A percentile compares a stretch with the other conserved stretches of the same genome.
These are phyloP conservation scores for Eucalyptus rudis DNA, from an alignment of 345 rosid genomes.

Conservation along the genomic window DNA sequence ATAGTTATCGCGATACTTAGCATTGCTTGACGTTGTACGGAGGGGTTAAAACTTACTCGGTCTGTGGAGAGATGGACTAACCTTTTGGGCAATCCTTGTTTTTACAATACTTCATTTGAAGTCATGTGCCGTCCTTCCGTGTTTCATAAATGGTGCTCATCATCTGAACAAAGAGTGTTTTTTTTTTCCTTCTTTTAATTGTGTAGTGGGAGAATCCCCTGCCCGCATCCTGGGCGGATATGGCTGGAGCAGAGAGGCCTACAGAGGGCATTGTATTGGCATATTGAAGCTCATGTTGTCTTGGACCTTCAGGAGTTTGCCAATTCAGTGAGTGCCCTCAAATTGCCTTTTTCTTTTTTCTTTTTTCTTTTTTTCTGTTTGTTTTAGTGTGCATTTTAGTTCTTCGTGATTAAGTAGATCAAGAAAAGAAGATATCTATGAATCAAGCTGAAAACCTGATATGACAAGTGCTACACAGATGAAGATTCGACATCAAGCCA, in stretches of 20 bases:
- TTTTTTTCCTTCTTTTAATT: neutral
- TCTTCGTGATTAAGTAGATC: neutral
- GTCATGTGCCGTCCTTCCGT: neutral
- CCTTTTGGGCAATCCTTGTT: neutral
- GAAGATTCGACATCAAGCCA: neutral
- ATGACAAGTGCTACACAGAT: neutral
- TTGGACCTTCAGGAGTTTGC: slow-evolving; percentile 75
- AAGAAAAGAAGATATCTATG: neutral
- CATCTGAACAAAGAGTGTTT: neutral
- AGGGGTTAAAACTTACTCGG: neutral
- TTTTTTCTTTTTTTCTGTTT: neutral
- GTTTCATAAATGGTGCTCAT: neutral
- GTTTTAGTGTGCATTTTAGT: neutral
- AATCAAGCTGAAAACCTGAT: neutral
- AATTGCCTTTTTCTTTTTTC: neutral
- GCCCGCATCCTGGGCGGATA: slow-evolving; percentile 90
- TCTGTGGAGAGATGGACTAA: neutral
- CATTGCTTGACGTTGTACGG: neutral
- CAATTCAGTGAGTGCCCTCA: slow-evolving; percentile 33
- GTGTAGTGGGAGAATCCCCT: slow-evolving; percentile 72
- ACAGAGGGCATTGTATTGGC: slow-evolving; percentile 93
- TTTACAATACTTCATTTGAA: neutral
- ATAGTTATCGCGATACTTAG: neutral
- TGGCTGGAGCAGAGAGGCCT: slow-evolving; percentile 97
- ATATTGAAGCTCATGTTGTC: slow-evolving; percentile 96